Percentiles rank a stretch among this genome's conserved stretches.
Conservation (phyloP, 306 rosid genomes). For the Lathyrus oleraceus region DNA sequence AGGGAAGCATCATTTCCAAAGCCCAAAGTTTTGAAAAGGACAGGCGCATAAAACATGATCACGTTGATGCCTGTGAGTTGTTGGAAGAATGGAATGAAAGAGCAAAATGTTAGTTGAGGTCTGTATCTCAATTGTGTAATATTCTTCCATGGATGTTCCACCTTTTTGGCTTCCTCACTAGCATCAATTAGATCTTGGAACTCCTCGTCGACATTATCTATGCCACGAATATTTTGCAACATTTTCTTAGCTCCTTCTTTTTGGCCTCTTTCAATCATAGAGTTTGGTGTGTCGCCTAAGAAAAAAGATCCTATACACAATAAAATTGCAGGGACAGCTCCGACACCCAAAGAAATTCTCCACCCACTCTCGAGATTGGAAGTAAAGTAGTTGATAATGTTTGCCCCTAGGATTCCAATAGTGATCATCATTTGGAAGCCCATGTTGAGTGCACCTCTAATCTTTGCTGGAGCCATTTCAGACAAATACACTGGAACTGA, state of each 20-base stretch:
- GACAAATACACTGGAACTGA: conserved; percentile 32
- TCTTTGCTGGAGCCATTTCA: conserved; percentile 24
- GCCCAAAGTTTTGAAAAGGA: neutral
- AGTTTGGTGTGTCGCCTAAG: neutral
- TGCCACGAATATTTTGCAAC: neutral
- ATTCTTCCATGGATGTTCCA: neutral
- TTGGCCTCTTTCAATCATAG: neutral
- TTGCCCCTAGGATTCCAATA: neutral
- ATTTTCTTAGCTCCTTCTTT: neutral
- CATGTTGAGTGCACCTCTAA: neutral
- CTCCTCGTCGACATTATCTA: neutral
- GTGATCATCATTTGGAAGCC: conserved; percentile 1
- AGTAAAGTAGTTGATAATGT: neutral
- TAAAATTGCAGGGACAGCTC: neutral
- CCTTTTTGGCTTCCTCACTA: neutral
- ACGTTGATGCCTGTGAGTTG: neutral
- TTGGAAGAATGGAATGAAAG: neutral
- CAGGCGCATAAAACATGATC: neutral
- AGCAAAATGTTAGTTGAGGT: neutral
- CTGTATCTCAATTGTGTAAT: neutral
- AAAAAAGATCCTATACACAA: neutral
- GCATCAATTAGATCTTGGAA: neutral
- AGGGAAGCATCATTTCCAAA: neutral
- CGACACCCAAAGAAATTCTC: neutral
- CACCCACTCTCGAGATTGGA: neutral